phyloP scores from a whole-genome alignment of 78 protist genomes.

The Emiliania huxleyi region DNA sequence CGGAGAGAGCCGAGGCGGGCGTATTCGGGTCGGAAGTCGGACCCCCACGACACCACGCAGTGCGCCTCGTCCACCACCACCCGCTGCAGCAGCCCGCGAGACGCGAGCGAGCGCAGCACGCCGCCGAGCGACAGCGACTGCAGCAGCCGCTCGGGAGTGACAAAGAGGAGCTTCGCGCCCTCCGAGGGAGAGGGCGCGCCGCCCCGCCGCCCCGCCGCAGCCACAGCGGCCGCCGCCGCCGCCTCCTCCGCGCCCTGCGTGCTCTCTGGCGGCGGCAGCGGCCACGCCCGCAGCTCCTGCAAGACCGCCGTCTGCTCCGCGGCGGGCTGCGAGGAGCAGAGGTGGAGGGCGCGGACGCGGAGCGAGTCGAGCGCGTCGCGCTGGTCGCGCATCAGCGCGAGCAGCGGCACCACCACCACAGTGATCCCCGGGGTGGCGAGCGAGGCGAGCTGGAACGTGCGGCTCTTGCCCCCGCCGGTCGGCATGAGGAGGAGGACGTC shows the following conservation, averaged over 20 bases:
- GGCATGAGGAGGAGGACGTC: slow-evolving; percentile 95
- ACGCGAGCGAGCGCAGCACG: not conserved
- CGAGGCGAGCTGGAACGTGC: slow-evolving; percentile 79
- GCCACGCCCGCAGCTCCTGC: not conserved
- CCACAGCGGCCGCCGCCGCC: not conserved
- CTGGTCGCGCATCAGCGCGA: slow-evolving; percentile 97
- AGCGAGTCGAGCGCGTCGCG: not conserved
- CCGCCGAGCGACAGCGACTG: not conserved
- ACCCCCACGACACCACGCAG: slow-evolving; percentile 97
- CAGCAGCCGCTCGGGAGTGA: slow-evolving; percentile 72
- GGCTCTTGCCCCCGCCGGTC: slow-evolving; percentile 99
- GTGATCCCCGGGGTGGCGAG: slow-evolving; percentile 62
- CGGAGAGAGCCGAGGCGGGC: slow-evolving; percentile 42
- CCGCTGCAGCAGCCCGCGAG: slow-evolving; percentile 33
- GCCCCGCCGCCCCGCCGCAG: not conserved
- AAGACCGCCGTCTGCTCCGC: not conserved
- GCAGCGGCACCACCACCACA: slow-evolving; percentile 93
- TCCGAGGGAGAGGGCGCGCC: not conserved
- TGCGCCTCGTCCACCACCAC: slow-evolving; percentile 96
- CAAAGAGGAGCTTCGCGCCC: slow-evolving; percentile 37
- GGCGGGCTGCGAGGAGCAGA: not conserved
- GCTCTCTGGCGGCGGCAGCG: too few relatives aligned
- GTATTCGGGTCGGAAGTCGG: slow-evolving; percentile 92
- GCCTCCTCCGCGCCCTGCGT: too few relatives aligned
- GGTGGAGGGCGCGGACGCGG: not conserved